A percentile compares a stretch with the other conserved stretches of the same genome.
These are phyloP conservation scores for Acacia pycnantha DNA, from an alignment of 331 rosid genomes.

Conservation along the genomic window DNA sequence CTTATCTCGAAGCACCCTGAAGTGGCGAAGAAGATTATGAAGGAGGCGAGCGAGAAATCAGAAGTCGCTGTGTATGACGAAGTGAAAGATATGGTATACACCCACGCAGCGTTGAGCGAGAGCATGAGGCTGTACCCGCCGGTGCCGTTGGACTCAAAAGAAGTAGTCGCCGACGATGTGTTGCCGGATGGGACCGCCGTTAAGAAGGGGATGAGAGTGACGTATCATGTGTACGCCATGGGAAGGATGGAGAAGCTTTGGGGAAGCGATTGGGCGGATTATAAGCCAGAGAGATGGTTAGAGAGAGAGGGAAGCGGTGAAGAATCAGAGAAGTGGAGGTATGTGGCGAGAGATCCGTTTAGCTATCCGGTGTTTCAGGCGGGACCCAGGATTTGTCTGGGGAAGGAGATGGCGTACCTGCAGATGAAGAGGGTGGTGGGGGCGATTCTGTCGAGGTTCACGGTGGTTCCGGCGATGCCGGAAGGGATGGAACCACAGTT, in stretches of 20 bases:
- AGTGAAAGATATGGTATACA: slow-evolving; percentile 64
- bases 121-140: slow-evolving; percentile 84
- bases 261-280: too few relatives aligned
- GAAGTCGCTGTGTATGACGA: slow-evolving; percentile 40
- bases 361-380: slow-evolving; percentile 73
- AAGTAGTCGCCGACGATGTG: slow-evolving; percentile 46
- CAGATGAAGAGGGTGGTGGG: slow-evolving; percentile 76
- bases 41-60: not conserved
- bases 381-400: slow-evolving; percentile 75
- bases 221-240: too few relatives aligned
- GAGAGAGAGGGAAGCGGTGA: too few relatives aligned
- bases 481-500: slow-evolving; percentile 38
- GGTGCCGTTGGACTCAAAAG: slow-evolving; percentile 54
- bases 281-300: too few relatives aligned
- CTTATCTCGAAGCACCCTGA: too few relatives aligned
- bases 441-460: slow-evolving; percentile 47
- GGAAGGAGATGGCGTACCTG: slow-evolving; percentile 80
- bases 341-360: slow-evolving; percentile 52
- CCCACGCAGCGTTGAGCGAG: slow-evolving; percentile 74
- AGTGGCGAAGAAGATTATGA: too few relatives aligned
- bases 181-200: slow-evolving; percentile 70
- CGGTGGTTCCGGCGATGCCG: slow-evolving; percentile 45
- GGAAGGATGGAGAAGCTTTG: too few relatives aligned
- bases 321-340: slow-evolving; percentile 39
- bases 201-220: slow-evolving; percentile 57